phyloP scores from a whole-genome alignment of 176 grass and related monocot genomes.

The Triticum aestivum region IWGSC_CS_RefSeq_v2.1 NC_057799.1:75035464-75035963 shows the following conservation, averaged over 20 bases:
- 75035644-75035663: background rate
- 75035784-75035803: background rate
- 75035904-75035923: background rate
- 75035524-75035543: background rate
- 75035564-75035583: no score
- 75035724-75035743: background rate
- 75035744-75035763: background rate
- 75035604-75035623: no score
- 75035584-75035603: no score
- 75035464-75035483: background rate
- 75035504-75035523: background rate
- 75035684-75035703: background rate
- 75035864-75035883: background rate
- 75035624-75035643: background rate
- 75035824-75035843: background rate
- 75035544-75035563: no score
- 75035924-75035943: no score
- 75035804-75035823: background rate
- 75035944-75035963: no score
- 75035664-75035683: no score
- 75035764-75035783: background rate
- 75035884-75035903: rapidly evolving
- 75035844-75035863: background rate
- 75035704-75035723: background rate
- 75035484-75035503: background rate